Percentiles rank a stretch among this genome's conserved stretches.
phyloP scores from a whole-genome alignment of 345 rosid genomes.

The Raphanus raphanistrum region DNA sequence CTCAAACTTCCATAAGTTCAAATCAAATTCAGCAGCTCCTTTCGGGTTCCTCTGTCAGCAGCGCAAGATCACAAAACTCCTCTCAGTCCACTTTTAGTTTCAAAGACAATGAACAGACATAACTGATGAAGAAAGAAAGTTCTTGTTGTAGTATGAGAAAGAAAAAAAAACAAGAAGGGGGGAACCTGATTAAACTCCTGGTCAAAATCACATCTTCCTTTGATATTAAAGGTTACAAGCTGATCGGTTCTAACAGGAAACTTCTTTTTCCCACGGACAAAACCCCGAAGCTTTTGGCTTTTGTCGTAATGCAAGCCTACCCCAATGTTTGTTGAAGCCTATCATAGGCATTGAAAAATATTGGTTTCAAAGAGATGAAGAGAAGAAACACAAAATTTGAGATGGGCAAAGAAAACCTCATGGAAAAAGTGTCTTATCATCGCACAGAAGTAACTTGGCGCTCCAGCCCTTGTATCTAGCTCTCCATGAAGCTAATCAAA shows the following conservation, averaged over 20 bases:
- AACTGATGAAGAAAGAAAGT: background rate
- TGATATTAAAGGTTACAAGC: constrained; percentile 58
- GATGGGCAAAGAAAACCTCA: constrained; percentile 44
- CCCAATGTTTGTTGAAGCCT: constrained; percentile 65
- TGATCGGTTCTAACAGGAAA: constrained; percentile 60
- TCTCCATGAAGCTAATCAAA: constrained; percentile 74
- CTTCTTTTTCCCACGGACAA: constrained; percentile 62
- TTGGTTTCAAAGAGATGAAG: constrained; percentile 1
- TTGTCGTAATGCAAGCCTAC: constrained; percentile 68
- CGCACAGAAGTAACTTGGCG: constrained; percentile 59
- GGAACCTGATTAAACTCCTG: constrained; percentile 66
- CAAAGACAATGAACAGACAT: background rate
- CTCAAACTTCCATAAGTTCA: constrained; percentile 72
- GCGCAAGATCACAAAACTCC: background rate
- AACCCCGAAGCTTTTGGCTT: constrained; percentile 58
- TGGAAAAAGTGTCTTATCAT: constrained; percentile 64
- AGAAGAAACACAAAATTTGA: background rate
- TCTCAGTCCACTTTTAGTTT: no score
- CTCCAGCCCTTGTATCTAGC: constrained; percentile 72
- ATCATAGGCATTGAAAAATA: background rate
- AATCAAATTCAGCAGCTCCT: constrained; percentile 78
- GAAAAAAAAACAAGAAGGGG: background rate
- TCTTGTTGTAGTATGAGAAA: background rate
- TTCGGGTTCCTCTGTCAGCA: constrained; percentile 62
- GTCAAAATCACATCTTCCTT: constrained; percentile 71